These are phyloP conservation scores for Pichia cactophila DNA, from an alignment of 1,139 yeast genomes.

Conservation along the genomic window DNA sequence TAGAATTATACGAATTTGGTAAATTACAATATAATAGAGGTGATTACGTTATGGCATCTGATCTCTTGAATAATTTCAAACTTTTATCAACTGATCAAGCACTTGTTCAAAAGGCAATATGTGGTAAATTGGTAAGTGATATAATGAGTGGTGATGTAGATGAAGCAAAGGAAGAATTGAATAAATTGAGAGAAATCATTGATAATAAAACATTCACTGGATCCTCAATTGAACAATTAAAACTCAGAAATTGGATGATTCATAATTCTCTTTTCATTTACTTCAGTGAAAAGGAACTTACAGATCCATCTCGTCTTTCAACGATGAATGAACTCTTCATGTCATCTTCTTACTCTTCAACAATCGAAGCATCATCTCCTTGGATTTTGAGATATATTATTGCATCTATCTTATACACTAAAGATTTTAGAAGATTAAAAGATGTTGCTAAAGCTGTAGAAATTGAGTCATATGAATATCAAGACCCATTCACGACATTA, in stretches of 20 bases:
- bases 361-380: constrained; percentile 61
- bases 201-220: constrained; percentile 43
- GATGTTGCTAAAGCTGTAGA: constrained; percentile 48
- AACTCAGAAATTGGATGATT: constrained; percentile 56
- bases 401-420: constrained; percentile 45
- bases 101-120: constrained; percentile 47
- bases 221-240: constrained; percentile 49
- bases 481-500: constrained; percentile 52
- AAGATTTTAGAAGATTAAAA: constrained; percentile 40
- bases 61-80: constrained; percentile 47
- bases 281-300: constrained; percentile 32
- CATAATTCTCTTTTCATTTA: constrained; percentile 61
- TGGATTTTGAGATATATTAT: constrained; percentile 57
- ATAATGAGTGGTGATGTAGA: constrained; percentile 46
- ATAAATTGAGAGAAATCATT: constrained; percentile 45
- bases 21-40: constrained; percentile 55
- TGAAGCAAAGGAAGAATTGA: constrained; percentile 43
- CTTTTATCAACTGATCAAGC: constrained; percentile 44
- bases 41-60: constrained; percentile 50
- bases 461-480: constrained; percentile 54
- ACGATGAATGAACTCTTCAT: constrained; percentile 44
- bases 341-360: constrained; percentile 49
- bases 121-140: constrained; percentile 57
- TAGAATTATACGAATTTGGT: constrained; percentile 47
- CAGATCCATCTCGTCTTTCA: constrained; percentile 13